Conservation (phyloP, 108 stramenopile genomes). For the Bacterosira constricta region DNA sequence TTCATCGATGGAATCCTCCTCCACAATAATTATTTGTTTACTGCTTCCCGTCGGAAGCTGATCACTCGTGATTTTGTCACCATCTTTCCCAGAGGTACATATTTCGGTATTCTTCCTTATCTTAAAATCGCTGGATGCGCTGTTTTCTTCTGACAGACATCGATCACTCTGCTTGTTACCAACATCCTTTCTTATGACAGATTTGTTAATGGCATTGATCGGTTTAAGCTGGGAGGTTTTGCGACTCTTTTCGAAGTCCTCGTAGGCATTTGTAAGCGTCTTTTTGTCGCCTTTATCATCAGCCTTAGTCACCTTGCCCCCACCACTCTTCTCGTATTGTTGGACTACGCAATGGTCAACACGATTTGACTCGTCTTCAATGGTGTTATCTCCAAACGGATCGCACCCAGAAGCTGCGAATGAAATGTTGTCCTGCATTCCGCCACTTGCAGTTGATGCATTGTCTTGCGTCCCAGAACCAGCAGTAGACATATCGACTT, state of each 20-base stretch:
- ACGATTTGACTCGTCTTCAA: background rate
- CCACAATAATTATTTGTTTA: background rate
- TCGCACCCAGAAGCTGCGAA: background rate
- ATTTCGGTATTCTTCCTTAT: no score
- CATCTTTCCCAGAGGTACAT: no score
- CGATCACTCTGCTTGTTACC: no score
- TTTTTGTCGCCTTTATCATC: background rate
- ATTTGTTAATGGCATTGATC: background rate
- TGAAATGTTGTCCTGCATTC: no score
- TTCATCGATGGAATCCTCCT: background rate
- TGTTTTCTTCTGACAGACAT: no score
- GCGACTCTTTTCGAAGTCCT: constrained; percentile 4
- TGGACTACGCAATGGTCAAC: background rate
- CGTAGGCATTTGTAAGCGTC: background rate
- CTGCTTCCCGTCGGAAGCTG: no score
- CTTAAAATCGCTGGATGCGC: no score
- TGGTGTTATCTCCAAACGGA: background rate
- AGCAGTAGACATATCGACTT: background rate
- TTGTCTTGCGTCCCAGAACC: no score
- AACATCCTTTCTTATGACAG: no score
- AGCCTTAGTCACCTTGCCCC: background rate
- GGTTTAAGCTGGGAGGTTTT: background rate
- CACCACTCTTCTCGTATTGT: background rate
- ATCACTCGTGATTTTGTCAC: no score
- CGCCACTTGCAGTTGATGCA: background rate